phyloP scores from a whole-genome alignment of 108 stramenopile genomes.

The Phaeodactylum tricornutum region DNA sequence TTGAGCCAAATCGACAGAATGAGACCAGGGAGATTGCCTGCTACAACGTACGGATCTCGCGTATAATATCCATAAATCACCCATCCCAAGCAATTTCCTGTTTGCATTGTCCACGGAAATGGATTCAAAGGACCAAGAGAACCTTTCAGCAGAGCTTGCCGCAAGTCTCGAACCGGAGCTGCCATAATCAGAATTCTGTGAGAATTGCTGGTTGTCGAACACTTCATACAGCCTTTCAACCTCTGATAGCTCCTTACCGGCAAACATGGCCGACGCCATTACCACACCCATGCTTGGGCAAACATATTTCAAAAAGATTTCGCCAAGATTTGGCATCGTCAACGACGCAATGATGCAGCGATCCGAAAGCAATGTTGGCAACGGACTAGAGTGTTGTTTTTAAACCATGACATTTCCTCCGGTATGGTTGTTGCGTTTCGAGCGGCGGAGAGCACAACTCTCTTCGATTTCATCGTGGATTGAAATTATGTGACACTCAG shows the following conservation, averaged over 20 bases:
- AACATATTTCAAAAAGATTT: constrained; percentile 43
- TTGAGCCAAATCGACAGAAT: constrained; percentile 70
- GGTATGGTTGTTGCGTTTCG: too few species aligned
- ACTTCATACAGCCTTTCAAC: background rate
- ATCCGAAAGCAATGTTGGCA: too few species aligned
- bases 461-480: too few species aligned
- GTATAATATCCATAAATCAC: constrained; percentile 36
- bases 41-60: constrained; percentile 57
- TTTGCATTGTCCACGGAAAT: constrained; percentile 73
- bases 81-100: constrained; percentile 73
- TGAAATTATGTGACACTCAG: too few species aligned
- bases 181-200: constrained; percentile 5
- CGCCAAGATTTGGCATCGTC: too few species aligned
- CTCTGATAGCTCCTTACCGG: constrained; percentile 7
- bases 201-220: background rate
- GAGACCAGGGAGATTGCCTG: constrained; percentile 66
- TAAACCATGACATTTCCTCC: too few species aligned
- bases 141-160: constrained; percentile 29
- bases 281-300: constrained; percentile 51
- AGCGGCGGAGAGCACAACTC: too few species aligned
- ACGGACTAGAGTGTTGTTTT: too few species aligned
- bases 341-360: too few species aligned
- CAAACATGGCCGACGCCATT: constrained; percentile 45
- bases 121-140: constrained; percentile 30
- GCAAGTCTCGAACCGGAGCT: constrained; percentile 45